Percentiles rank a stretch among this genome's conserved stretches.
Evolutionary conservation across 2,329 filamentous ascomycete genomes (phyloP).

Genomic region (Epichloe scottii): DNA sequence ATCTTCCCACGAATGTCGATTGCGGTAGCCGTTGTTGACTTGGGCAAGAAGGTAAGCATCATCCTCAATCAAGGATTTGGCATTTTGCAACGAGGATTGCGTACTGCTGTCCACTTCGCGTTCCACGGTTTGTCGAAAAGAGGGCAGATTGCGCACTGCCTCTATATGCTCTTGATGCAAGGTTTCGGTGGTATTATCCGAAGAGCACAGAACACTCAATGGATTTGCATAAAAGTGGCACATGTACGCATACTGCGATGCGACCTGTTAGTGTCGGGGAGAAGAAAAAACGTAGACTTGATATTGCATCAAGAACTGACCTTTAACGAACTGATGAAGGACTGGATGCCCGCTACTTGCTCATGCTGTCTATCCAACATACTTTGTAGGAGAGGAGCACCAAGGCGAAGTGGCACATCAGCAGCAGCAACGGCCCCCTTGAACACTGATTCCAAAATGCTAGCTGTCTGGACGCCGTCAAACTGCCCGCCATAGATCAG

Average conservation of each 20-base stretch:
- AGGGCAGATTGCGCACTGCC: conserved; percentile 54
- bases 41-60: conserved; percentile 40
- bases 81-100: conserved; percentile 29
- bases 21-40: conserved; percentile 20
- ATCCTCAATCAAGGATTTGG: conserved; percentile 42
- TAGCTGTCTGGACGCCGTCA: conserved; percentile 60
- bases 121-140: conserved; percentile 49
- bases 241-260: conserved; percentile 66
- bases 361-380: conserved; percentile 63
- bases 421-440: conserved; percentile 47
- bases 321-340: conserved; percentile 58
- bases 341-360: conserved; percentile 63
- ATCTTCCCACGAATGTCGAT: conserved; percentile 25
- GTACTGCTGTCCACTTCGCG: conserved; percentile 29
- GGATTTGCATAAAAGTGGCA: conserved; percentile 74
- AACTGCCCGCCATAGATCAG: conserved; percentile 61
- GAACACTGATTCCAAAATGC: conserved; percentile 63
- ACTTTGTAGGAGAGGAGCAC: conserved; percentile 46
- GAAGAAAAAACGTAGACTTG: background rate
- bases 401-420: conserved; percentile 47
- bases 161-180: conserved; percentile 52
- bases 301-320: conserved; percentile 21
- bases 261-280: background rate
- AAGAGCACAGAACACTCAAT: conserved; percentile 48
- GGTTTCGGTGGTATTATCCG: conserved; percentile 10